Evolutionary conservation across 768 basidiomycete species (phyloP).

Genomic region (Kwoniella botswanensis): DNA sequence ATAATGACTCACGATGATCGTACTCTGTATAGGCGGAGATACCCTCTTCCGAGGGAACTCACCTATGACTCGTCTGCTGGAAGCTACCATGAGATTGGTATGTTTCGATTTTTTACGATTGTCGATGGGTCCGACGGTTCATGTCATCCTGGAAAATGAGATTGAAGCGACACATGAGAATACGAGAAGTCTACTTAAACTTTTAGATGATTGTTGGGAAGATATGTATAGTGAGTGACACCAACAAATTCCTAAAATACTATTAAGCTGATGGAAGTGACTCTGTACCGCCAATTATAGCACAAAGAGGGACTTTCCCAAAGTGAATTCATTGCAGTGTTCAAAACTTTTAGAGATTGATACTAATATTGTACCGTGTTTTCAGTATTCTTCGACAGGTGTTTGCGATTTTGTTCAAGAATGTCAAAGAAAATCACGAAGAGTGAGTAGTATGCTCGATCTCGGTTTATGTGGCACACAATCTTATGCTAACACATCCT

Average conservation of each 20-base stretch:
- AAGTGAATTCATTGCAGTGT: background rate
- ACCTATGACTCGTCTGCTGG: slow-evolving; percentile 29
- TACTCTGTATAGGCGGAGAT: slow-evolving; percentile 14
- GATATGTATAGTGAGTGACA: slow-evolving; percentile 30
- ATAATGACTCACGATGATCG: background rate
- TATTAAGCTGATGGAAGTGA: background rate
- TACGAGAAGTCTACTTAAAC: slow-evolving; percentile 2
- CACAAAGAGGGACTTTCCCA: slow-evolving; percentile 24
- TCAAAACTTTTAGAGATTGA: background rate
- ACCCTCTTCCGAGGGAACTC: slow-evolving; percentile 34
- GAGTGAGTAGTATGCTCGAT: slow-evolving; percentile 1
- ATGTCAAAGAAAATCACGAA: slow-evolving; percentile 26
- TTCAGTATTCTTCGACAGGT: slow-evolving; percentile 23
- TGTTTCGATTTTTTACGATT: slow-evolving; percentile 20
- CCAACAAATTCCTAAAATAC: background rate
- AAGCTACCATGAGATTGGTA: slow-evolving; percentile 28
- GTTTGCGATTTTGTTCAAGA: slow-evolving; percentile 18
- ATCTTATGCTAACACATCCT: background rate
- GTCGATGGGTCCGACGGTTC: slow-evolving; percentile 26
- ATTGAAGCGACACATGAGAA: slow-evolving; percentile 14
- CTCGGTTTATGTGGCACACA: no score
- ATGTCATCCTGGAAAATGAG: slow-evolving; percentile 5
- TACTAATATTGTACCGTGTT: no score
- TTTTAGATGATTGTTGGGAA: slow-evolving; percentile 24
- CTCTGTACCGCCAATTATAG: background rate